Evolutionary conservation across 495 filamentous ascomycete species (phyloP).

Genomic region (Neurospora sp.): DNA sequence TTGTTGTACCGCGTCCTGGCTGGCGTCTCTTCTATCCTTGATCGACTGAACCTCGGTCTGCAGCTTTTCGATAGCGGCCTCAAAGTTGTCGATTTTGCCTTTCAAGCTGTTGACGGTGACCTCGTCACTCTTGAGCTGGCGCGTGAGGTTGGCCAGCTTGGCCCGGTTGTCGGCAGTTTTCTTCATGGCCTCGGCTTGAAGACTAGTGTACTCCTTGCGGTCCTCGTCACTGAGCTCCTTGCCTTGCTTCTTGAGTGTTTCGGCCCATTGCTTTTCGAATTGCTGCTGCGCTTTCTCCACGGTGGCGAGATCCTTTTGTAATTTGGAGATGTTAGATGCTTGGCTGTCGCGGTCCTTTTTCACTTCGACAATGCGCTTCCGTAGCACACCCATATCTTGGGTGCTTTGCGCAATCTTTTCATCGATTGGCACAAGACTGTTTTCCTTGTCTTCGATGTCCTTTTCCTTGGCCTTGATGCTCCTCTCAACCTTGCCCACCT

Average conservation of each 20-base stretch:
- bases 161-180: constrained; percentile 73
- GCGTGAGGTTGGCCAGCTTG: constrained; percentile 71
- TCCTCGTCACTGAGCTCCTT: constrained; percentile 77
- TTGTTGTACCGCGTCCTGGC: constrained; percentile 51
- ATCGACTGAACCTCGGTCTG: constrained; percentile 62
- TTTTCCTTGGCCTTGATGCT: constrained; percentile 77
- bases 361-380: constrained; percentile 57
- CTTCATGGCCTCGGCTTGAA: constrained; percentile 78
- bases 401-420: constrained; percentile 84
- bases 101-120: constrained; percentile 78
- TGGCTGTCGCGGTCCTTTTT: constrained; percentile 67
- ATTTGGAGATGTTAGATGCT: constrained; percentile 50
- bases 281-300: constrained; percentile 84
- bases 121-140: constrained; percentile 80
- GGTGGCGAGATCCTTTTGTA: constrained; percentile 67
- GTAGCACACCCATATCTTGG: constrained; percentile 54
- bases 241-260: constrained; percentile 73
- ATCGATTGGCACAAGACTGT: constrained; percentile 75
- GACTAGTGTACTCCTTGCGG: constrained; percentile 77
- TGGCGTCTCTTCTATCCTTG: constrained; percentile 51
- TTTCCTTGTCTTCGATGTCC: constrained; percentile 78
- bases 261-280: constrained; percentile 80
- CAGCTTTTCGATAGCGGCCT: constrained; percentile 63
- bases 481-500: constrained; percentile 73
- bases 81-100: constrained; percentile 68